phyloP scores from a whole-genome alignment of 441 rosid species.

The Gossypium davidsonii region DNA sequence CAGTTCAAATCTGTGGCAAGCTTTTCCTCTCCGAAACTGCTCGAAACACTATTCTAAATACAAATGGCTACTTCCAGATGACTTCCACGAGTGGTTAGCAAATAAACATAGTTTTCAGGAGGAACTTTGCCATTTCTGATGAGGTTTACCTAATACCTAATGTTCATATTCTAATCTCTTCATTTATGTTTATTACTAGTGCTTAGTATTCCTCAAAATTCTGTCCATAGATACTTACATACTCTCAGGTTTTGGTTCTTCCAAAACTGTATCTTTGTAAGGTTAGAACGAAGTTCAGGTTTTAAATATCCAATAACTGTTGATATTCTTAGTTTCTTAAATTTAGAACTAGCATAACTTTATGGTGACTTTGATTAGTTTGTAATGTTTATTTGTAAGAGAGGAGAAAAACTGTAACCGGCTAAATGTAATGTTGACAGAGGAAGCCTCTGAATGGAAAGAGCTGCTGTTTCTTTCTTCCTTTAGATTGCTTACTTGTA shows the following conservation, averaged over 20 bases:
- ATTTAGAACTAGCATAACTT: background rate
- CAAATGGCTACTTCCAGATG: constrained; percentile 16
- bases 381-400: background rate
- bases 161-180: constrained; percentile 12
- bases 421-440: constrained; percentile 2
- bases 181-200: constrained; percentile 9
- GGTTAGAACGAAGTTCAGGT: background rate
- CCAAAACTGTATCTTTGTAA: constrained; percentile 16
- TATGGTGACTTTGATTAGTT: background rate
- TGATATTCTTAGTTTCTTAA: background rate
- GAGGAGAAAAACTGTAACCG: background rate
- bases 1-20: constrained; percentile 55
- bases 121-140: constrained; percentile 3
- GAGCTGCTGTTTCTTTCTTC: background rate
- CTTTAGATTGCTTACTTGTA: background rate
- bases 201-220: background rate
- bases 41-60: constrained; percentile 39
- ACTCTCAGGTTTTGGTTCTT: constrained; percentile 17
- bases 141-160: constrained; percentile 17
- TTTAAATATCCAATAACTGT: background rate
- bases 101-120: constrained; percentile 13
- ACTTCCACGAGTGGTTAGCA: constrained; percentile 25
- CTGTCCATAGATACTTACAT: constrained; percentile 18
- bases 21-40: constrained; percentile 44
- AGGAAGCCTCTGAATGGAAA: background rate